Conservation (phyloP, 1,284 basidiomycete genomes). For the Apiotrichum akiyoshidainum region DNA sequence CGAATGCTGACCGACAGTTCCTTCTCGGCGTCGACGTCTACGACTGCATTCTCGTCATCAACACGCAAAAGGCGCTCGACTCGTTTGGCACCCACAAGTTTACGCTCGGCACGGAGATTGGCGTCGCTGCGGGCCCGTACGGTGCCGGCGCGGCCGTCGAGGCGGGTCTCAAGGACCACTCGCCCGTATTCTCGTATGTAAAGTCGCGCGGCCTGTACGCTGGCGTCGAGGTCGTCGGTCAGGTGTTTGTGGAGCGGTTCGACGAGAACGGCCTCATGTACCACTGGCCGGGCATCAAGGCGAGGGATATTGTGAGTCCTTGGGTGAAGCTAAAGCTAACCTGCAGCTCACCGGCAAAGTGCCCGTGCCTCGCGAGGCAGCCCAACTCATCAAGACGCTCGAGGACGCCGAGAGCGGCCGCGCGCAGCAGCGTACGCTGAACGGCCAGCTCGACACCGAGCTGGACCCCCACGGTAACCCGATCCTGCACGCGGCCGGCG, state of each 20-base stretch:
- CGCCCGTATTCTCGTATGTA: conserved; percentile 52
- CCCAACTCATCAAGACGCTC: conserved; percentile 51
- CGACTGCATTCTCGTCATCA: conserved; percentile 53
- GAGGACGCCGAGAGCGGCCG: conserved; percentile 55
- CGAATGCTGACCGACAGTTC: too few species aligned
- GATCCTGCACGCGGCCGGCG: background rate
- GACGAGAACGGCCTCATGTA: conserved; percentile 52
- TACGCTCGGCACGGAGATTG: conserved; percentile 55
- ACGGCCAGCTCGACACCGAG: conserved; percentile 39
- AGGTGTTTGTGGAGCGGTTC: conserved; percentile 51
- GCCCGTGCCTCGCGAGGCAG: conserved; percentile 51
- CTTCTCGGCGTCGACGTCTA: conserved; percentile 53
- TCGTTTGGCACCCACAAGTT: conserved; percentile 56
- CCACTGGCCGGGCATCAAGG: conserved; percentile 51
- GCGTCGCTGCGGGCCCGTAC: conserved; percentile 55
- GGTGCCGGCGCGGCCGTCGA: conserved; percentile 55
- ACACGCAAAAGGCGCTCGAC: conserved; percentile 54
- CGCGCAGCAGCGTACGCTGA: conserved; percentile 50
- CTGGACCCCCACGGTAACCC: conserved; percentile 23
- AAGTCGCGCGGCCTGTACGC: conserved; percentile 52
- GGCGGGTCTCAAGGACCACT: conserved; percentile 50
- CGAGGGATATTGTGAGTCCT: conserved; percentile 50
- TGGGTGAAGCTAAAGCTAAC: background rate
- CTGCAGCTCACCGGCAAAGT: conserved; percentile 51
- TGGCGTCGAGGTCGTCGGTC: conserved; percentile 53